Conservation (phyloP, 306 rosid genomes). For the Dryas octopetala region DNA sequence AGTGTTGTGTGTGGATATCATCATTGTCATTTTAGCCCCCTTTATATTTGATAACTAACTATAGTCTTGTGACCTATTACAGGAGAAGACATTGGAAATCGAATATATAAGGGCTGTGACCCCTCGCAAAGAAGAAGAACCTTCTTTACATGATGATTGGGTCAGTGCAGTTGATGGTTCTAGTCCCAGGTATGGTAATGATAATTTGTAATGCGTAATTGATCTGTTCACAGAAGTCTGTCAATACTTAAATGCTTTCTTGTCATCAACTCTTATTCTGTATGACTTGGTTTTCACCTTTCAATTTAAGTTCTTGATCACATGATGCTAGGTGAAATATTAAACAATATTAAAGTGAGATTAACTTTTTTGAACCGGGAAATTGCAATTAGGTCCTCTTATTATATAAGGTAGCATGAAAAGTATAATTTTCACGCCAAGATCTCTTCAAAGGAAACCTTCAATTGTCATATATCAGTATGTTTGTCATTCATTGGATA, state of each 20-base stretch:
- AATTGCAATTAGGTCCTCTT: neutral
- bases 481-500: neutral
- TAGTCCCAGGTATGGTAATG: slow-evolving; percentile 60
- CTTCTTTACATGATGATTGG: slow-evolving; percentile 90
- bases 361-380: neutral
- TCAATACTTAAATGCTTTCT: neutral
- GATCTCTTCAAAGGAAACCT: neutral
- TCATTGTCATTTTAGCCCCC: neutral
- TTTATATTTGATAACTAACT: slow-evolving; percentile 15
- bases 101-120: slow-evolving; percentile 72
- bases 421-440: neutral
- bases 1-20: neutral
- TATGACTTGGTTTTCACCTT: neutral
- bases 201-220: neutral
- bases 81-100: slow-evolving; percentile 84
- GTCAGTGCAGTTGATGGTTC: slow-evolving; percentile 95
- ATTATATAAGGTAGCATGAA: neutral
- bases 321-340: neutral
- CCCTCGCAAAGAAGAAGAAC: slow-evolving; percentile 84
- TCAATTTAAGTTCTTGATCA: neutral
- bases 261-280: neutral
- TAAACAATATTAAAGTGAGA: neutral
- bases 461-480: neutral
- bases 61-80: slow-evolving; percentile 6
- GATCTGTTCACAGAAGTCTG: neutral